phyloP scores from a whole-genome alignment of 345 rosid species.

The Geranium rotundifolium region DNA sequence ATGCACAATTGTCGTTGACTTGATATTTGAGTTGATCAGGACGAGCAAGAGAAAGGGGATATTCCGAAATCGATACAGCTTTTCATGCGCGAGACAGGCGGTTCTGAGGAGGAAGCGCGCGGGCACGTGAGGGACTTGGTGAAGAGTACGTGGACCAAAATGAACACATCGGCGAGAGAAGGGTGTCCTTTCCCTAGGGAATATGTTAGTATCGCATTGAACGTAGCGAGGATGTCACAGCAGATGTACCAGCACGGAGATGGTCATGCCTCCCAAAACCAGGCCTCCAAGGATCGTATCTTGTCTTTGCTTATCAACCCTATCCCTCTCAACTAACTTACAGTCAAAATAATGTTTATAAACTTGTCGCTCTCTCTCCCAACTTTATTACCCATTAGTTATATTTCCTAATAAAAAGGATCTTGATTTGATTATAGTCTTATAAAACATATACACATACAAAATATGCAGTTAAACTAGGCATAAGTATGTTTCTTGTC shows the following conservation, averaged over 20 bases:
- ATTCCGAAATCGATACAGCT: conserved; percentile 18
- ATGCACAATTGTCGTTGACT: no score
- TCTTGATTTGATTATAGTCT: no score
- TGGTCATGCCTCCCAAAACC: conserved; percentile 29
- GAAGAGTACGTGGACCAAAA: conserved; percentile 24
- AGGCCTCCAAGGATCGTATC: conserved; percentile 14
- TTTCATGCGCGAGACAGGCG: conserved; percentile 23
- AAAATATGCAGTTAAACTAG: no score
- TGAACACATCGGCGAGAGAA: conserved; percentile 13
- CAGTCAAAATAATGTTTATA: no score
- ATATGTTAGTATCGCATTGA: conserved; percentile 13
- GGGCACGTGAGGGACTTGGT: conserved; percentile 15
- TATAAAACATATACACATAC: no score
- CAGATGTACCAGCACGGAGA: conserved; percentile 30
- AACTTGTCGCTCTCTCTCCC: no score
- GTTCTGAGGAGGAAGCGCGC: conserved; percentile 16
- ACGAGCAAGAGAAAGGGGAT: conserved; percentile 30
- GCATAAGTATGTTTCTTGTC: no score
- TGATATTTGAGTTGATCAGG: conserved; percentile 8
- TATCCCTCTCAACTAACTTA: conserved; percentile 5
- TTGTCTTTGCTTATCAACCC: conserved; percentile 24
- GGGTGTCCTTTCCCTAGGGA: conserved; percentile 8
- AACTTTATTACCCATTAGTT: no score
- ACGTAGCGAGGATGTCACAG: conserved; percentile 25
- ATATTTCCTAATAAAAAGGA: no score